phyloP scores from a whole-genome alignment of 2,329 filamentous ascomycete genomes.

The Bisporella sp. region DNA sequence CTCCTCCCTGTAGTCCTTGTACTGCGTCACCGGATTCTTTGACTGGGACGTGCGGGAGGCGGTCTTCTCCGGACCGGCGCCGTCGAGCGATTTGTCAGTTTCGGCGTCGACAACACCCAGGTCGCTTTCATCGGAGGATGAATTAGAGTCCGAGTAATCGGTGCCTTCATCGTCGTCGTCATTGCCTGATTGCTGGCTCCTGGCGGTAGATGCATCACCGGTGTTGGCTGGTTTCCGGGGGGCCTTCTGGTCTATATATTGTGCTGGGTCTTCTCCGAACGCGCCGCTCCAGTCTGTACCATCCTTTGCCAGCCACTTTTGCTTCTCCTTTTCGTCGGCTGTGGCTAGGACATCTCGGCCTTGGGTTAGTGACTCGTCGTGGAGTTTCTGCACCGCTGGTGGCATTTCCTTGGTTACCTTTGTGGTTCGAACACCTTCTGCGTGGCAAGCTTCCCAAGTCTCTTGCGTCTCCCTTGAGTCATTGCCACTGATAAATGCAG shows the following conservation, averaged over 20 bases:
- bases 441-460: slow-evolving; percentile 85
- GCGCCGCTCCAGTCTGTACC: slow-evolving; percentile 84
- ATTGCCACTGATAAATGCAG: slow-evolving; percentile 77
- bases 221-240: slow-evolving; percentile 4
- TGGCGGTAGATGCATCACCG: slow-evolving; percentile 6
- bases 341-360: slow-evolving; percentile 75
- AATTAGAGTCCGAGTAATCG: background rate
- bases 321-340: slow-evolving; percentile 63
- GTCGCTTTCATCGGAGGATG: slow-evolving; percentile 28
- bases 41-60: slow-evolving; percentile 7
- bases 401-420: slow-evolving; percentile 70
- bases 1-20: slow-evolving; percentile 57
- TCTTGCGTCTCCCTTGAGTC: slow-evolving; percentile 89
- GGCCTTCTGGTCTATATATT: slow-evolving; percentile 17
- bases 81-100: slow-evolving; percentile 4
- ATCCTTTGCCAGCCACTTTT: slow-evolving; percentile 70
- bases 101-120: slow-evolving; percentile 53
- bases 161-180: slow-evolving; percentile 15
- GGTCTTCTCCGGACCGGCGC: background rate
- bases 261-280: slow-evolving; percentile 68
- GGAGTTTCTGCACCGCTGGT: slow-evolving; percentile 63
- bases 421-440: slow-evolving; percentile 73
- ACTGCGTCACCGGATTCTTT: slow-evolving; percentile 48
- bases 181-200: slow-evolving; percentile 10
- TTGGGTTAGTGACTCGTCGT: slow-evolving; percentile 73